Percentiles rank a stretch among this genome's conserved stretches.
These are phyloP conservation scores for Rubus parviflorus DNA, from an alignment of 306 rosid species.

Conservation along the genomic window DNA sequence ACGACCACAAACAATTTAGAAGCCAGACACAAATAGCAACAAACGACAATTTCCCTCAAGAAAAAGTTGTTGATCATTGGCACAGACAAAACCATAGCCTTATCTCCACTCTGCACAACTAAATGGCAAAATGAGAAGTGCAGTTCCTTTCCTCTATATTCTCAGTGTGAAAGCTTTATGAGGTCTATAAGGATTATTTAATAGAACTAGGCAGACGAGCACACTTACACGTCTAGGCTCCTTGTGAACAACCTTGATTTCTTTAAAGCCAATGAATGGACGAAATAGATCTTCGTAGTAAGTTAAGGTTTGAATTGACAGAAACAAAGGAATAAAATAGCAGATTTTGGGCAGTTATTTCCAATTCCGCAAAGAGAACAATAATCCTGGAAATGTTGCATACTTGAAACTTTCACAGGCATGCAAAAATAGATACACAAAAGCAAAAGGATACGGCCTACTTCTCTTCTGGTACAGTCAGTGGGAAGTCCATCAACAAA, in stretches of 20 bases:
- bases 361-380: slow-evolving; percentile 14
- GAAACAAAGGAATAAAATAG: slow-evolving; percentile 20
- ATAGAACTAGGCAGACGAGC: slow-evolving; percentile 5
- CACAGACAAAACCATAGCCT: not conserved
- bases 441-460: slow-evolving; percentile 76
- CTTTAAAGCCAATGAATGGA: slow-evolving; percentile 76
- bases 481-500: slow-evolving; percentile 73
- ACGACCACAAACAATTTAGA: not conserved
- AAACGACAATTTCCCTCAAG: not conserved
- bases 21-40: not conserved
- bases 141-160: not conserved
- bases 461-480: slow-evolving; percentile 89
- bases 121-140: not conserved
- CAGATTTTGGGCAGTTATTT: slow-evolving; percentile 8
- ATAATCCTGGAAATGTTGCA: not conserved
- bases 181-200: not conserved
- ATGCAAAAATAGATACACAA: slow-evolving; percentile 2
- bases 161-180: not conserved
- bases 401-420: slow-evolving; percentile 3
- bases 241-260: slow-evolving; percentile 74
- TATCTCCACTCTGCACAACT: not conserved
- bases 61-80: not conserved
- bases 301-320: slow-evolving; percentile 53
- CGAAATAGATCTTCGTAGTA: slow-evolving; percentile 62
- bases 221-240: slow-evolving; percentile 80